A percentile compares a stretch with the other conserved stretches of the same genome.
Evolutionary conservation across 169 alveolate species (phyloP).

Genomic region (Plasmodium vivax): DNA sequence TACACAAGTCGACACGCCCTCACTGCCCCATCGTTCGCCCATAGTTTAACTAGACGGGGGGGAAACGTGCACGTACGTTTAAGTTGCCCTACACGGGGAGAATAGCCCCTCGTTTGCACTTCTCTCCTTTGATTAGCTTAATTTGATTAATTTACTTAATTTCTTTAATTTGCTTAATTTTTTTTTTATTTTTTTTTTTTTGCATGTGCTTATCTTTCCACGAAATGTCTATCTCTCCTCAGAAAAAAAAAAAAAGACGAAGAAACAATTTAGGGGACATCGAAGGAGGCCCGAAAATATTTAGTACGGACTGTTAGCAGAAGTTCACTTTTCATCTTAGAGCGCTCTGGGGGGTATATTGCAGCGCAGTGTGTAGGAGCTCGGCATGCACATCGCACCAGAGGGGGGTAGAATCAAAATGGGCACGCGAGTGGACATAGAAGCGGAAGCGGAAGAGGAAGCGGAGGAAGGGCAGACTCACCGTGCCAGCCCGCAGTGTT

Average conservation of each 20-base stretch:
- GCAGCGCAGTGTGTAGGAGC: neutral
- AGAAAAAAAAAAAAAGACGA: neutral
- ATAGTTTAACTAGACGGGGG: neutral
- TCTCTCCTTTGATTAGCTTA: neutral
- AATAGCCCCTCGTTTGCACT: neutral
- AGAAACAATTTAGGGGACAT: constrained; percentile 9
- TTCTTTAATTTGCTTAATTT: neutral
- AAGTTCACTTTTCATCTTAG: neutral
- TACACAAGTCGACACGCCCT: neutral
- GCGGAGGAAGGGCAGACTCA: neutral
- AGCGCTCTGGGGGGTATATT: neutral
- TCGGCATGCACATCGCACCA: neutral
- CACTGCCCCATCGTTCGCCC: neutral
- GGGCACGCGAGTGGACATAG: neutral
- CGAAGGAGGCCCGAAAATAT: neutral
- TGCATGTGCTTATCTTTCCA: neutral
- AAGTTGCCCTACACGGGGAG: neutral
- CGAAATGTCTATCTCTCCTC: neutral
- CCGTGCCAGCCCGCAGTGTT: neutral
- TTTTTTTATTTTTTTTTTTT: neutral
- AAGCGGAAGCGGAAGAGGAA: neutral
- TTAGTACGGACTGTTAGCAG: neutral
- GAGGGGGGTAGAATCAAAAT: neutral
- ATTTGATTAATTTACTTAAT: neutral
- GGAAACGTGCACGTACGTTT: neutral